These are phyloP conservation scores for Suillus subalutaceus DNA, from an alignment of 768 basidiomycete genomes.

Conservation along the genomic window DNA sequence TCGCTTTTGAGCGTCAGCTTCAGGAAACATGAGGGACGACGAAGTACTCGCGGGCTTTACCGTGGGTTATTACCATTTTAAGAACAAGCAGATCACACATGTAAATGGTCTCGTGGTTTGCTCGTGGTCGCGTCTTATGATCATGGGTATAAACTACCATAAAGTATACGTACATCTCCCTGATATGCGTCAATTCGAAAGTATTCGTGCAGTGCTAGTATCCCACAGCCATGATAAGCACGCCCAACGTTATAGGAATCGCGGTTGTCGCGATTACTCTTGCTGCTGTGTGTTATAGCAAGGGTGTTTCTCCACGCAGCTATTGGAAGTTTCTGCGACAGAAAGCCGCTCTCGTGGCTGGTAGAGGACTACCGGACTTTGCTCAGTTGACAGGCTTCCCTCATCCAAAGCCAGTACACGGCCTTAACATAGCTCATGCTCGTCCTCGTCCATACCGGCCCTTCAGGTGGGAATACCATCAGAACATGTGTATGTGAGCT, in stretches of 20 bases:
- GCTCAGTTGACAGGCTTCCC: constrained; percentile 48
- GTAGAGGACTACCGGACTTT: constrained; percentile 37
- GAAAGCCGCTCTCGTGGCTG: constrained; percentile 4
- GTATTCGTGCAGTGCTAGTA: not conserved
- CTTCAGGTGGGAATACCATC: constrained; percentile 58
- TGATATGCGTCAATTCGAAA: not conserved
- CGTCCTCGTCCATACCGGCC: constrained; percentile 56
- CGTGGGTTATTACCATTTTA: not conserved
- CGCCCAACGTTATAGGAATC: constrained; percentile 8
- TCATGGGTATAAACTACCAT: not conserved
- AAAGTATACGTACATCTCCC: not conserved
- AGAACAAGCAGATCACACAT: too few species aligned
- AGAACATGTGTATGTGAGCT: constrained; percentile 50
- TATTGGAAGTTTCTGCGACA: constrained; percentile 4
- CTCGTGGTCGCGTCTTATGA: not conserved
- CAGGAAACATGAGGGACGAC: too few species aligned
- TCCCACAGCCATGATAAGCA: constrained; percentile 15
- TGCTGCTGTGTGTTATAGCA: constrained; percentile 4
- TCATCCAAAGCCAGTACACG: constrained; percentile 40
- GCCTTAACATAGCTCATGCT: constrained; percentile 47
- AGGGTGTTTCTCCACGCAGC: not conserved
- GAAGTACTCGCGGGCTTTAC: not conserved
- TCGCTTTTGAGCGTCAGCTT: too few species aligned
- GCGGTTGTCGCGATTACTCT: constrained; percentile 13
- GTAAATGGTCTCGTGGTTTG: not conserved